Base-by-base conservation (phyloP, 2,329 filamentous ascomycete species). In the Aspergillus ochraceoroseus region DNA sequence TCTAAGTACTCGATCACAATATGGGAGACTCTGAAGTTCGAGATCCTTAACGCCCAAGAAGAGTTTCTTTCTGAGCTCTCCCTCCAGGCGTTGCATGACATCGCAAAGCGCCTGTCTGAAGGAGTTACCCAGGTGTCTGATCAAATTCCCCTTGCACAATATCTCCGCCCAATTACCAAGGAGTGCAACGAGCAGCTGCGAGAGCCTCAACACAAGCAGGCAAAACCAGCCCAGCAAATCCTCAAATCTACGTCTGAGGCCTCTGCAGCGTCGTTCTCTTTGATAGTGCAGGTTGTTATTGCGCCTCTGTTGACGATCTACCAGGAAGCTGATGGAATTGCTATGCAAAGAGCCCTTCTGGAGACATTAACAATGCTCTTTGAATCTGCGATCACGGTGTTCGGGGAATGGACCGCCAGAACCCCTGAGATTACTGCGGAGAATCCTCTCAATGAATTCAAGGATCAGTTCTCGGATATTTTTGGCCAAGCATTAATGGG, bases 21-120 rank as follows among this genome's bases (percentile, higher is more conserved):
- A 2, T 85, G 80, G 80, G 79, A 83, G 51, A 73, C 79, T 6
- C 58, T 85, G 36, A 85, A 83, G 56, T 85, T 82, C 50, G 80
- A 85, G 53, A 75, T 85, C 7, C 66, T 85, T 9, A 82, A 80
- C 48, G 74, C 77, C 0, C 77, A 82, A 57, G 80, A 84, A 52
- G 78, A 83, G 39, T 76, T 82, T 35, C 63, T 85, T 6, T 77
- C 78, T 0, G 68, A 79, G 33, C 74, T 77, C 51, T 76, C 80
- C 5, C 60, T 83, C 11, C 63, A 68, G 14, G 73, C 71, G 2
- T 59, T 83, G 6, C 69, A 72, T 38, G 64, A 70, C 13, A 77
- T 83, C 41, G 73, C 77, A 11, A 65, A 64, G 37, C 71, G 74
- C 14, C 64, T 85, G 5, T 76, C 77, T 1, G 62, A 64, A 32